Percentiles rank a stretch among this genome's conserved stretches.
phyloP scores from a whole-genome alignment of 2,329 filamentous ascomycete species.

The Xylariaceae sp. region DNA sequence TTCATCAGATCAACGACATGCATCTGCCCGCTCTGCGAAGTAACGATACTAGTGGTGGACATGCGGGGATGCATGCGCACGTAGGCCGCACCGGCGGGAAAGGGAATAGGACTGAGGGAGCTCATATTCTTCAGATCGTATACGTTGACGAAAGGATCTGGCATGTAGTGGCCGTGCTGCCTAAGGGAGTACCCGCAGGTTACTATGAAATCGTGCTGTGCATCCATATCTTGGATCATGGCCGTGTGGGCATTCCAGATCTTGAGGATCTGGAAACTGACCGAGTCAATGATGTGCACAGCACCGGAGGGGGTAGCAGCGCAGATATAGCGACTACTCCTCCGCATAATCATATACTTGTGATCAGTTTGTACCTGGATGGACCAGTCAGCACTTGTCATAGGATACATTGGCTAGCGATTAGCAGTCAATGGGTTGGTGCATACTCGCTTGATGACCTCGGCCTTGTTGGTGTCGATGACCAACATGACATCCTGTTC shows the following conservation, averaged over 20 bases:
- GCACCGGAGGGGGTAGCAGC: constrained; percentile 79
- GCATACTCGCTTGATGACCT: constrained; percentile 62
- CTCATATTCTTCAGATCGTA: constrained; percentile 90
- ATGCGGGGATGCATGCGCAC: constrained; percentile 96
- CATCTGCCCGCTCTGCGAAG: constrained; percentile 87
- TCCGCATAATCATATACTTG: constrained; percentile 89
- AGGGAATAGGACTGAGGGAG: constrained; percentile 86
- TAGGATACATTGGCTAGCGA: background rate
- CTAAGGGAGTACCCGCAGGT: constrained; percentile 91
- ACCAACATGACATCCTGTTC: constrained; percentile 83
- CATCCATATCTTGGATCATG: constrained; percentile 94
- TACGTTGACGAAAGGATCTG: constrained; percentile 90
- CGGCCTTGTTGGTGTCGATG: constrained; percentile 65
- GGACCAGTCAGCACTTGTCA: background rate
- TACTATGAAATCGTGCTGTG: constrained; percentile 88
- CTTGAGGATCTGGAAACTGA: constrained; percentile 73
- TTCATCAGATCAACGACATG: constrained; percentile 96
- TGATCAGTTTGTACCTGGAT: constrained; percentile 63
- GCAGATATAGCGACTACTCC: constrained; percentile 77
- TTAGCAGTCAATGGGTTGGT: background rate
- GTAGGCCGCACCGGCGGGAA: constrained; percentile 86
- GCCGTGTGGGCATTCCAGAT: constrained; percentile 88
- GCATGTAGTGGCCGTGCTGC: constrained; percentile 73
- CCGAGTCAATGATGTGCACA: constrained; percentile 81
- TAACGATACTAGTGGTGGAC: constrained; percentile 90